A percentile compares a stretch with the other conserved stretches of the same genome.
phyloP scores from a whole-genome alignment of 139 green algal species.

The Zygnema circumcarinatum region DNA sequence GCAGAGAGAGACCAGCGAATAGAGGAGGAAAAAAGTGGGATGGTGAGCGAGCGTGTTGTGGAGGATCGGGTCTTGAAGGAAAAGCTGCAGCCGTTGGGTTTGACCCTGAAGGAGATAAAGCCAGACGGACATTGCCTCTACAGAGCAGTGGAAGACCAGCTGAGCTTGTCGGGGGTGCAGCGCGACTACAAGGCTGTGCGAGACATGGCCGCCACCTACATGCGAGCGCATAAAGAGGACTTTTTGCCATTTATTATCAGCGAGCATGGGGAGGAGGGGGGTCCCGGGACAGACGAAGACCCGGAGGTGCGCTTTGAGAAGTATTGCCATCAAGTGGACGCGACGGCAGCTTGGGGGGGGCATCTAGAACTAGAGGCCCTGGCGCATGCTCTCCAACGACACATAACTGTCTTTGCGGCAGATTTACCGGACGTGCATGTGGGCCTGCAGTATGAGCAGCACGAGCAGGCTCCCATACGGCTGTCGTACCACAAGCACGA shows the following conservation, averaged over 20 bases:
- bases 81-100: constrained; percentile 72
- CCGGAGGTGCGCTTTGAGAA: constrained; percentile 66
- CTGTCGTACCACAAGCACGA: constrained; percentile 90
- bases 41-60: constrained; percentile 71
- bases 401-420: constrained; percentile 80
- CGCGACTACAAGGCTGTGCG: constrained; percentile 71
- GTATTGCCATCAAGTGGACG: constrained; percentile 80
- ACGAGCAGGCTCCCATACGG: constrained; percentile 60
- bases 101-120: constrained; percentile 82
- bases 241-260: constrained; percentile 75
- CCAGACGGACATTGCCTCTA: constrained; percentile 96
- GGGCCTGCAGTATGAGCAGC: constrained; percentile 70
- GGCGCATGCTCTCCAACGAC: constrained; percentile 68
- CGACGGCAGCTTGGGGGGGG: constrained; percentile 87
- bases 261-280: background rate
- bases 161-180: constrained; percentile 56
- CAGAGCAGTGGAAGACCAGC: constrained; percentile 86
- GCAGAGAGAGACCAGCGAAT: constrained; percentile 83
- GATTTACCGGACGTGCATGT: constrained; percentile 75
- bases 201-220: constrained; percentile 73
- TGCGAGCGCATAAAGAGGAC: constrained; percentile 74
- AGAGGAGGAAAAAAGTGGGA: constrained; percentile 74
- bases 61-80: constrained; percentile 74
- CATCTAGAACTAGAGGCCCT: constrained; percentile 89
- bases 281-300: constrained; percentile 24